Conservation (phyloP, 768 basidiomycete species). For the Mycena kentingensis region DNA sequence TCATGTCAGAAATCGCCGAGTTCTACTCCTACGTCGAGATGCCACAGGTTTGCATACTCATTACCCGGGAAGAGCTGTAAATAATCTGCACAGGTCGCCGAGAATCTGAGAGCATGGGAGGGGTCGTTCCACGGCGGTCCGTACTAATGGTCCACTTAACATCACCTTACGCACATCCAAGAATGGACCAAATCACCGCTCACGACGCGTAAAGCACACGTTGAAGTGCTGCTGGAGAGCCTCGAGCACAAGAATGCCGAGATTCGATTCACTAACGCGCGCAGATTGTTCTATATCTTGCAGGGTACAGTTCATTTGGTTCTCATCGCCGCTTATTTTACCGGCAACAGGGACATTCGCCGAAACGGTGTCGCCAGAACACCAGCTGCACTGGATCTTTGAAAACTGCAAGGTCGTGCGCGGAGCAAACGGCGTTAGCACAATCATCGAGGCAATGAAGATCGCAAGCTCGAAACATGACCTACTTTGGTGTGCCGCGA, state of each 20-base stretch:
- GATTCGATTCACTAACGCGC: constrained; percentile 83
- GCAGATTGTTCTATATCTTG: constrained; percentile 84
- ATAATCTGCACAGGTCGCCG: too few relatives aligned
- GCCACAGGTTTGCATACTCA: too few relatives aligned
- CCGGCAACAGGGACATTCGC: constrained; percentile 73
- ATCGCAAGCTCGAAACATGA: constrained; percentile 89
- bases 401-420: constrained; percentile 90
- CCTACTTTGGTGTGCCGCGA: constrained; percentile 61
- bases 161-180: constrained; percentile 17
- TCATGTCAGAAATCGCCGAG: constrained; percentile 95
- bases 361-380: constrained; percentile 88
- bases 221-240: constrained; percentile 81
- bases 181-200: constrained; percentile 80
- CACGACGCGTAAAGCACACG: constrained; percentile 65
- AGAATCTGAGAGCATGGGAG: constrained; percentile 87
- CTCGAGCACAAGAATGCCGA: constrained; percentile 86
- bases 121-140: constrained; percentile 78
- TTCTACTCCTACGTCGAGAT: constrained; percentile 98
- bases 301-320: constrained; percentile 61
- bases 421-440: constrained; percentile 77
- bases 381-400: constrained; percentile 94
- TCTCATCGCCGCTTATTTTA: constrained; percentile 6
- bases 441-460: constrained; percentile 86
- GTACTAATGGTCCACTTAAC: constrained; percentile 24
- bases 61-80: too few relatives aligned